These are phyloP conservation scores for Phytopythium ostracodes DNA, from an alignment of 352 stramenopile species.

Conservation along the genomic window DNA sequence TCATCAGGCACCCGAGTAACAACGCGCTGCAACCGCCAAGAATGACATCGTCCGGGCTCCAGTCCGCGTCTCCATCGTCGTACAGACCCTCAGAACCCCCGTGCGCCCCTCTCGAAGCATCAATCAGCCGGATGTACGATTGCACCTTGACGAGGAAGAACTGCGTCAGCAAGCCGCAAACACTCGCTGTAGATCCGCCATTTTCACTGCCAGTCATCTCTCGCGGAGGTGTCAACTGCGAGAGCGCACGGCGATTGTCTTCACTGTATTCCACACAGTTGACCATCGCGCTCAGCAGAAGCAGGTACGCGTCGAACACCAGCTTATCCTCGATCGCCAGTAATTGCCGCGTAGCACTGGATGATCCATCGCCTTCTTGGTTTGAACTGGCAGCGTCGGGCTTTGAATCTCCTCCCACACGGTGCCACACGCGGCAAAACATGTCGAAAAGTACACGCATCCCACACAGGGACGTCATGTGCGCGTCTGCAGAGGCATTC, in stretches of 20 bases:
- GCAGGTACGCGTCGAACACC: conserved; percentile 51
- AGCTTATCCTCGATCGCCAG: conserved; percentile 30
- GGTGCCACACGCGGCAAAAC: conserved; percentile 35
- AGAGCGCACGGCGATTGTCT: conserved; percentile 45
- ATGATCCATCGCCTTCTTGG: not conserved
- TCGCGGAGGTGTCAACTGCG: conserved; percentile 8
- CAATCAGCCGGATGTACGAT: conserved; percentile 48
- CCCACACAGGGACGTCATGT: conserved; percentile 33
- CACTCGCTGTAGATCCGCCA: not conserved
- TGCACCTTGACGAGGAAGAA: conserved; percentile 58
- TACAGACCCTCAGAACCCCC: not conserved
- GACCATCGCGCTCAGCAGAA: conserved; percentile 64
- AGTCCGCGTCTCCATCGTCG: conserved; percentile 15
- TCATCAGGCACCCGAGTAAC: conserved; percentile 73
- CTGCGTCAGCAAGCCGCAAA: conserved; percentile 33
- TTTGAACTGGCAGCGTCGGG: not conserved
- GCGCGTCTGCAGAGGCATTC: conserved; percentile 37
- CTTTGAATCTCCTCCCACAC: conserved; percentile 1
- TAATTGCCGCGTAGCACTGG: not conserved
- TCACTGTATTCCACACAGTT: conserved; percentile 66
- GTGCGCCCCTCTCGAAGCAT: conserved; percentile 8
- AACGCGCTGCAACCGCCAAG: conserved; percentile 63
- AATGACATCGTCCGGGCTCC: conserved; percentile 72
- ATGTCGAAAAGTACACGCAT: conserved; percentile 37
- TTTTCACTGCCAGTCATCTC: not conserved